Evolutionary conservation across 805 yeast genomes (phyloP).

Genomic region (Pachysolen tannophilus): DNA sequence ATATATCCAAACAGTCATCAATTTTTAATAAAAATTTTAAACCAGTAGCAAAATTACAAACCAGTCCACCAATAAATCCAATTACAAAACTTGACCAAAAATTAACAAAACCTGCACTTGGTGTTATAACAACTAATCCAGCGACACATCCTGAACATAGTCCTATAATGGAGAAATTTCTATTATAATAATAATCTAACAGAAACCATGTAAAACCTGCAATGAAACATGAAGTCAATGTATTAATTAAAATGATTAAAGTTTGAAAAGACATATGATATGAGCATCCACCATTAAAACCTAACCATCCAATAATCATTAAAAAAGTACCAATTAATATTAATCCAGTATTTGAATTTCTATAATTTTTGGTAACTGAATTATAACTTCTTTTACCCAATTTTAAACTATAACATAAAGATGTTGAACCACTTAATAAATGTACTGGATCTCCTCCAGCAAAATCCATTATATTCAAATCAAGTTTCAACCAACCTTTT

Average conservation of each 20-base stretch:
- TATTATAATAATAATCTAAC: slow-evolving; percentile 70
- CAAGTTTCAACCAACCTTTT: no score
- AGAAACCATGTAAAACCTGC: slow-evolving; percentile 84
- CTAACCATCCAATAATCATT: no score
- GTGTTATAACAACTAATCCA: slow-evolving; percentile 91
- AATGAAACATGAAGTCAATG: slow-evolving; percentile 70
- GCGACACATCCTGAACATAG: slow-evolving; percentile 87
- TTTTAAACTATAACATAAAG: no score
- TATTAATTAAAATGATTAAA: slow-evolving; percentile 70
- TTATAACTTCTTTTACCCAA: no score
- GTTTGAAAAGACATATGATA: slow-evolving; percentile 1
- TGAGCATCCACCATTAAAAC: no score
- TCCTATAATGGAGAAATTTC: slow-evolving; percentile 86
- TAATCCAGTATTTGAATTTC: no score
- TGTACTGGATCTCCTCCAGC: no score
- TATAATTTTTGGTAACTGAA: no score
- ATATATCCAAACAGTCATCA: slow-evolving; percentile 83
- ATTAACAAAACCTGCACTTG: slow-evolving; percentile 82
- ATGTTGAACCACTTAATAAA: no score
- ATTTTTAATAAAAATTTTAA: slow-evolving; percentile 67
- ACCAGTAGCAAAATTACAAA: slow-evolving; percentile 80
- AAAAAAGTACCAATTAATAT: no score
- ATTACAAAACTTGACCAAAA: slow-evolving; percentile 78
- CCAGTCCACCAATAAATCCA: slow-evolving; percentile 67
- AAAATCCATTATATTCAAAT: no score